Evolutionary conservation across 371 early-diverging fungal genomes (phyloP), one percentile per base, ranked within the genome.

Genomic region (Catenaria anguillulae): DNA sequence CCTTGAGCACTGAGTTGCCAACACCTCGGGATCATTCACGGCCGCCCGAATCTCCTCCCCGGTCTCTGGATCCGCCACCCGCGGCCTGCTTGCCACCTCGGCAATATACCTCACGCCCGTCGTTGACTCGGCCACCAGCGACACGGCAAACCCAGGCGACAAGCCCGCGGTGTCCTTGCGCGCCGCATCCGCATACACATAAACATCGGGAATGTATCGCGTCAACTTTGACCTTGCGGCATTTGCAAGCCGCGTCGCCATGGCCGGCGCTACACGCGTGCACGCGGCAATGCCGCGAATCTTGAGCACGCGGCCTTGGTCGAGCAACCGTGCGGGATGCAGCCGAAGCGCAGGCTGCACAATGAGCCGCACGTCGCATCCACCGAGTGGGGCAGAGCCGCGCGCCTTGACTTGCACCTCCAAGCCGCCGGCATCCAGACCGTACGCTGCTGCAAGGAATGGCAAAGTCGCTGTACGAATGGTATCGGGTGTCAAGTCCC

Each of bases 111-210:
- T 72, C 3, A 75, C 86, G 2, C 87, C 88, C 4, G 90, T 87
- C 0, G 88, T 92, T 4, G 89, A 82, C 72, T 96, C 95, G 6
- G 94, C 95, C 12, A 96, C 92, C 56, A 97, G 70, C 19, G 86
- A 83, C 54, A 93, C 71, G 0, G 88, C 92, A 69, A 91, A 97
- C 15, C 96, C 97, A 15, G 97, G 94, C 15, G 90, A 90, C 62
- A 77, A 71, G 36, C 98, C 98, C 52, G 92, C 84, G 63, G 97
- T 95, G 26, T 84, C 87, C 31, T 95, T 94, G 68, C 93, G 92
- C 69, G 87, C 94, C 35, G 94, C 89, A 73, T 97, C 97, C 17
- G 95, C 91, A 69, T 92, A 93, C 61, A 99, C 84, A 71, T 95
- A 96, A 56, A 95, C 88, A 71, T 97, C 97, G 12, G 92, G 92